Evolutionary conservation across 495 filamentous ascomycete genomes (phyloP), one percentile per base, ranked within the genome.

Genomic region (Penicillium paxilli): DNA sequence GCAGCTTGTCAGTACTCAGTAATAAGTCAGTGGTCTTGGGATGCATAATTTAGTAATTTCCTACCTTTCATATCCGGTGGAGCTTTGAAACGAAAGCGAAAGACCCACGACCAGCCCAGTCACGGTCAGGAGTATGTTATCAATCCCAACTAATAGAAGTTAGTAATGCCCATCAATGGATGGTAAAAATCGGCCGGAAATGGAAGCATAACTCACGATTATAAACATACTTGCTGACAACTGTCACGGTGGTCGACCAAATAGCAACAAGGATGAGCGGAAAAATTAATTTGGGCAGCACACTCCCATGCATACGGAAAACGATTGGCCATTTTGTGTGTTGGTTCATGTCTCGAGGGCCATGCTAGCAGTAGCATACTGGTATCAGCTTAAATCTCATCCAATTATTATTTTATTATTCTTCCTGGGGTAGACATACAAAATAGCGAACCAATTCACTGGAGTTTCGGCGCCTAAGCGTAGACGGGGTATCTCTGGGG

Each of bases 91-190:
- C 22, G 87, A 90, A 55, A 96, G 74, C 0, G 88, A 81, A 63
- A 95, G 69, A 78, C 87, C 88, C 59, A 96, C 89, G 52, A 95
- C 89, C 76, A 96, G 93, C 85, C 90, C 90, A 20, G 89, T 82
- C 7, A 95, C 86, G 11, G 90, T 95, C 24, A 96, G 80, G 9
- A 96, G 78, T 48, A 91, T 79, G 19, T 78, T 83, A 54, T 81
- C 80, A 21, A 94, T 84, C 16, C 80, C 80, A 23, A 77, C 73
- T 77, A 49, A 3, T 47, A n/a, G 1, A n/a, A n/a, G 37, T 30
- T 17, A 24, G 45, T 20, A n/a, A 52, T 22, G 32, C 10, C 5
- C 11, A n/a, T 49, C 19, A 38, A 51, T 52, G 7, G 40, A 33
- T 25, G n/a, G n/a, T n/a, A n/a, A n/a, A n/a, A n/a, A n/a, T n/a